Percentiles rank a stretch among this genome's conserved stretches.
Evolutionary conservation across 495 filamentous ascomycete genomes (phyloP).

Genomic region (Aspergillus affinis): DNA sequence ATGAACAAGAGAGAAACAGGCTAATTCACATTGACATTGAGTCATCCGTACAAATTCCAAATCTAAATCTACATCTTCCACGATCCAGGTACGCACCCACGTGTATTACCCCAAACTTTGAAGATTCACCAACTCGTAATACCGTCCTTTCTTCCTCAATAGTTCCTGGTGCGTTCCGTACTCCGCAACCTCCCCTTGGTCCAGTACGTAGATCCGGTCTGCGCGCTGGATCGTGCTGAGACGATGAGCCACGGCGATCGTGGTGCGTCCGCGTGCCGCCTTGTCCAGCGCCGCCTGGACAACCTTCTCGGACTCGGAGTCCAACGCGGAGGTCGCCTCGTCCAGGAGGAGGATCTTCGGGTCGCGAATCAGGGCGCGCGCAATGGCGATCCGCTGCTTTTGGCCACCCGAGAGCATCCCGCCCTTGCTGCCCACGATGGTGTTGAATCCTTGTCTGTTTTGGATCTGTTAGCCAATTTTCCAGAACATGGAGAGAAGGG

Average conservation of each 20-base stretch:
- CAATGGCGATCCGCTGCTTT: slow-evolving; percentile 78
- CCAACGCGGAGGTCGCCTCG: slow-evolving; percentile 78
- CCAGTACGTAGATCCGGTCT: slow-evolving; percentile 80
- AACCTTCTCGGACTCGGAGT: slow-evolving; percentile 77
- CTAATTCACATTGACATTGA: too few relatives aligned
- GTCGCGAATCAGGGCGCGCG: slow-evolving; percentile 70
- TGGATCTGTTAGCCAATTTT: not conserved
- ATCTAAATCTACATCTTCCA: too few relatives aligned
- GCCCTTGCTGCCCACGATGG: slow-evolving; percentile 73
- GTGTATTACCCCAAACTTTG: slow-evolving; percentile 58
- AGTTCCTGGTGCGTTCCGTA: slow-evolving; percentile 68
- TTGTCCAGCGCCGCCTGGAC: slow-evolving; percentile 80
- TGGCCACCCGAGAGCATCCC: slow-evolving; percentile 79
- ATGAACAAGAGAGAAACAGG: too few relatives aligned
- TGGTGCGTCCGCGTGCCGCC: slow-evolving; percentile 71
- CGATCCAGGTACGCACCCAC: not conserved
- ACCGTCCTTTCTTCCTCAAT: slow-evolving; percentile 62
- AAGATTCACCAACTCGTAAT: slow-evolving; percentile 73
- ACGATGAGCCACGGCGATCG: slow-evolving; percentile 77
- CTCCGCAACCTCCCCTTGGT: slow-evolving; percentile 71
- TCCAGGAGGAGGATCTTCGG: slow-evolving; percentile 73
- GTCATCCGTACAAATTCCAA: too few relatives aligned
- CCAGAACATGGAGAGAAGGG: not conserved
- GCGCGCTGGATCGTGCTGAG: slow-evolving; percentile 79
- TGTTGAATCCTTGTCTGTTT: slow-evolving; percentile 66